Percentiles rank a stretch among this genome's conserved stretches.
Conservation (phyloP, 2,329 filamentous ascomycete species). For the Sphaerulina musiva region DNA sequence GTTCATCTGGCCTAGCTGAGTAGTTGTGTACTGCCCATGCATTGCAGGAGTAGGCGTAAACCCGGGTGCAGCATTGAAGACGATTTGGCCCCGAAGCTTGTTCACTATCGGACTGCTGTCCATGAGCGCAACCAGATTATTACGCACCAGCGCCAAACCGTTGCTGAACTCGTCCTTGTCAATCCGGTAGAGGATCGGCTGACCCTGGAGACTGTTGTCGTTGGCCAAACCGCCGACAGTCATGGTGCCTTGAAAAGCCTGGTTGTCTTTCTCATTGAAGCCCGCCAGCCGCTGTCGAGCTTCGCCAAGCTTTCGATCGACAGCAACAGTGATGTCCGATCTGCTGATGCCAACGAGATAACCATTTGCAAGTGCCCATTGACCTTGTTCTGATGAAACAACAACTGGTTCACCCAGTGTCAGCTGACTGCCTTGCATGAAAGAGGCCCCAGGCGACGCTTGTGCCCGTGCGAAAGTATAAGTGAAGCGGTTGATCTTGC, state of each 20-base stretch:
- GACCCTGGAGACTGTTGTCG: constrained; percentile 7
- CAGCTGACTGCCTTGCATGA: constrained; percentile 77
- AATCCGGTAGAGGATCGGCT: constrained; percentile 67
- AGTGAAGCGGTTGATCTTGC: constrained; percentile 84
- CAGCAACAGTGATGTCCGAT: constrained; percentile 73
- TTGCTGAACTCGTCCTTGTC: constrained; percentile 99
- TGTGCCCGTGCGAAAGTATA: constrained; percentile 70
- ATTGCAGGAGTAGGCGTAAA: constrained; percentile 48
- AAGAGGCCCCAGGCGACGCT: constrained; percentile 59
- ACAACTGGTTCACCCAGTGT: constrained; percentile 84
- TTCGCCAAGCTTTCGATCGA: constrained; percentile 85
- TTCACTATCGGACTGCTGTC: constrained; percentile 29
- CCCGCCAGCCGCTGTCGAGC: constrained; percentile 66
- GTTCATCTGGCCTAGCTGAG: constrained; percentile 55
- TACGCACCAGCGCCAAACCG: constrained; percentile 89
- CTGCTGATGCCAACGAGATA: constrained; percentile 75
- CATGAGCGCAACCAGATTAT: constrained; percentile 92
- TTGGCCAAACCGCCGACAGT: constrained; percentile 53
- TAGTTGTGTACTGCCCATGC: constrained; percentile 18
- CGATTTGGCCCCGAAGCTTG: constrained; percentile 68
- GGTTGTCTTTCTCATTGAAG: constrained; percentile 71
- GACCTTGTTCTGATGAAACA: constrained; percentile 89
- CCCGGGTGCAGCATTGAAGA: constrained; percentile 65
- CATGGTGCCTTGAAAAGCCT: constrained; percentile 88
- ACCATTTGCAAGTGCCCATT: constrained; percentile 90